Conservation (phyloP, 371 early-diverging fungal genomes). For the Amoeboradix gromovi region DNA sequence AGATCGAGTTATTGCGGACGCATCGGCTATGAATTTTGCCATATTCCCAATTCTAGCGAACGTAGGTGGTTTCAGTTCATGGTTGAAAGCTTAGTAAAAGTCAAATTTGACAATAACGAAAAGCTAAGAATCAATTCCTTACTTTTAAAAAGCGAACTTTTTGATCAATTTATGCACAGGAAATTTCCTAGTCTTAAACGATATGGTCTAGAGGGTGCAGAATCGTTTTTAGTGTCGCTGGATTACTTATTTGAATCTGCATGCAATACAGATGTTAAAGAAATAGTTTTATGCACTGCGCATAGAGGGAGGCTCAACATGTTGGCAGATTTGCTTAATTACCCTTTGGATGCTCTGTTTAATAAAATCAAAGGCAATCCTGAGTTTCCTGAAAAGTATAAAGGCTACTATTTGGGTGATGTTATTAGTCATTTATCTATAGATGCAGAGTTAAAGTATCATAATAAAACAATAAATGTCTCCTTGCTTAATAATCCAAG, state of each 20-base stretch:
- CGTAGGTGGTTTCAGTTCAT: conserved; percentile 58
- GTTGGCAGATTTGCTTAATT: conserved; percentile 46
- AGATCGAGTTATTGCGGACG: conserved; percentile 38
- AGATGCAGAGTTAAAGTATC: conserved; percentile 39
- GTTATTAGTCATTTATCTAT: conserved; percentile 52
- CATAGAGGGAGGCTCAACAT: conserved; percentile 85
- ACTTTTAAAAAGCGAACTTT: conserved; percentile 46
- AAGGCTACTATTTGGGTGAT: conserved; percentile 45
- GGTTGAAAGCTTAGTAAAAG: conserved; percentile 39
- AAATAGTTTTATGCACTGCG: conserved; percentile 70
- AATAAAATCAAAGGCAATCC: conserved; percentile 64
- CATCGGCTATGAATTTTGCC: conserved; percentile 74
- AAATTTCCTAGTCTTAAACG: conserved; percentile 78
- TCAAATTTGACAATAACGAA: conserved; percentile 18
- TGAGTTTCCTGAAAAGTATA: conserved; percentile 46
- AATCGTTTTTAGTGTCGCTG: conserved; percentile 69
- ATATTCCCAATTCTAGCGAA: conserved; percentile 55
- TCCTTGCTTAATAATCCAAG: conserved; percentile 74
- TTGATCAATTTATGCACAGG: conserved; percentile 82
- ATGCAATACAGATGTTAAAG: conserved; percentile 29
- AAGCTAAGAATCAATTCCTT: conserved; percentile 40
- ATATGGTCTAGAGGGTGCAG: conserved; percentile 87
- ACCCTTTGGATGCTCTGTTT: conserved; percentile 46
- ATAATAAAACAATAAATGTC: conserved; percentile 45
- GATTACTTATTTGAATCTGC: conserved; percentile 35